These are phyloP conservation scores for Gossypium thurberi DNA, from an alignment of 345 rosid species.

Conservation along the genomic window DNA sequence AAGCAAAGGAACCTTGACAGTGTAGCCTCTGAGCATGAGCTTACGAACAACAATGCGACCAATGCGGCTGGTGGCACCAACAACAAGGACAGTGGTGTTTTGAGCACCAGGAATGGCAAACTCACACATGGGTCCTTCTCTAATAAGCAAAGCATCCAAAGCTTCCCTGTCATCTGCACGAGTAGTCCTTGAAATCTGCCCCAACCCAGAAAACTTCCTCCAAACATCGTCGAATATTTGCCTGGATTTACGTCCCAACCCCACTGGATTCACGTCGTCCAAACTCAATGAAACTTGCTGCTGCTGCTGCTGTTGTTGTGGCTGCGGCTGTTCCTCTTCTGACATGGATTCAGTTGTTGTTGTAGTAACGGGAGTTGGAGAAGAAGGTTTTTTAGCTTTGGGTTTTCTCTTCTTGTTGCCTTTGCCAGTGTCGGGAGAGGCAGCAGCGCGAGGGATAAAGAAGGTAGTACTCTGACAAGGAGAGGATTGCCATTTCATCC, in stretches of 20 bases:
- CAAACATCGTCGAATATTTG: conserved; percentile 92
- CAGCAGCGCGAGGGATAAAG: conserved; percentile 30
- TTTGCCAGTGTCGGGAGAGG: conserved; percentile 25
- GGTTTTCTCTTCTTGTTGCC: conserved; percentile 15
- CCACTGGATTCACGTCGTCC: conserved; percentile 88
- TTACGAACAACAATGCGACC: conserved; percentile 91
- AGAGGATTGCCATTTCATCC: conserved; percentile 15
- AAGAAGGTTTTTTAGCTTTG: conserved; percentile 20
- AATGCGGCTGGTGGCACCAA: conserved; percentile 87
- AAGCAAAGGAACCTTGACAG: conserved; percentile 53
- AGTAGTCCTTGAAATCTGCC: conserved; percentile 82
- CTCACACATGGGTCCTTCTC: conserved; percentile 96
- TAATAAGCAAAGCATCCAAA: conserved; percentile 55
- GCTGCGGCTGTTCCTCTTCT: conserved; percentile 1
- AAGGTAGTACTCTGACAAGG: conserved; percentile 3
- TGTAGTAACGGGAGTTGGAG: background rate
- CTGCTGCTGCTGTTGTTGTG: conserved; percentile 24
- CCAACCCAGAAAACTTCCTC: conserved; percentile 92
- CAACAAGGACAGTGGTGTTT: conserved; percentile 82
- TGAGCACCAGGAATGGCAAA: conserved; percentile 92
- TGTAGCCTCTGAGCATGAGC: conserved; percentile 93
- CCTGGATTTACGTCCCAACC: conserved; percentile 74
- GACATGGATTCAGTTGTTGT: conserved; percentile 13
- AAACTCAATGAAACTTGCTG: conserved; percentile 42
- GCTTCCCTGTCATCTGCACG: conserved; percentile 59